Evolutionary conservation across 108 stramenopile genomes (phyloP).

Genomic region (Skeletonema marinoi): DNA sequence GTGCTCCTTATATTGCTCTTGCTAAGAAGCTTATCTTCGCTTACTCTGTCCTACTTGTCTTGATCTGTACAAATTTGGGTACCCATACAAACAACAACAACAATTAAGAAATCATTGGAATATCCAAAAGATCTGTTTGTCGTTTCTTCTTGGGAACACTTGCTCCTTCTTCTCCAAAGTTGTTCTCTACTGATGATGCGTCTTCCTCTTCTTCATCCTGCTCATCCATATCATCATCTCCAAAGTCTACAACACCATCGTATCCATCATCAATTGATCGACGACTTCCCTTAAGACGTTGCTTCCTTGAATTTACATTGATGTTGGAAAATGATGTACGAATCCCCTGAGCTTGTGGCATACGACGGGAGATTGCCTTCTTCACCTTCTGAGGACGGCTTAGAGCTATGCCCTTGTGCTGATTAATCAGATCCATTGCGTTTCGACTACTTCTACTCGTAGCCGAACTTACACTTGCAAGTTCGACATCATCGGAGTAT

Average conservation of each 20-base stretch:
- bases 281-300: not conserved
- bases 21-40: no score
- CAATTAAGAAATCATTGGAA: slow-evolving; percentile 1
- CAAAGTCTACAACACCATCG: not conserved
- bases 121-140: slow-evolving; percentile 5
- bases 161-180: not conserved
- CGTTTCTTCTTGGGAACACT: not conserved
- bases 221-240: not conserved
- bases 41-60: no score
- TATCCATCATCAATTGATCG: not conserved
- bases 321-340: slow-evolving; percentile 12
- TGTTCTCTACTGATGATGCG: slow-evolving; percentile 2
- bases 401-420: slow-evolving; percentile 8
- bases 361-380: slow-evolving; percentile 2
- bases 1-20: no score
- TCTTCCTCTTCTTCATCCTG: not conserved
- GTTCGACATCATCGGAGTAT: not conserved
- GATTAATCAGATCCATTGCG: slow-evolving; percentile 15
- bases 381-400: slow-evolving; percentile 2
- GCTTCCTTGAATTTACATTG: slow-evolving; percentile 9
- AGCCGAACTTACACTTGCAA: not conserved
- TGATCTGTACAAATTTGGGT: not conserved
- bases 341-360: not conserved
- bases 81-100: not conserved
- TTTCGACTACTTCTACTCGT: slow-evolving; percentile 8